phyloP scores from a whole-genome alignment of 345 rosid genomes.

The Physaria fendleri region DNA sequence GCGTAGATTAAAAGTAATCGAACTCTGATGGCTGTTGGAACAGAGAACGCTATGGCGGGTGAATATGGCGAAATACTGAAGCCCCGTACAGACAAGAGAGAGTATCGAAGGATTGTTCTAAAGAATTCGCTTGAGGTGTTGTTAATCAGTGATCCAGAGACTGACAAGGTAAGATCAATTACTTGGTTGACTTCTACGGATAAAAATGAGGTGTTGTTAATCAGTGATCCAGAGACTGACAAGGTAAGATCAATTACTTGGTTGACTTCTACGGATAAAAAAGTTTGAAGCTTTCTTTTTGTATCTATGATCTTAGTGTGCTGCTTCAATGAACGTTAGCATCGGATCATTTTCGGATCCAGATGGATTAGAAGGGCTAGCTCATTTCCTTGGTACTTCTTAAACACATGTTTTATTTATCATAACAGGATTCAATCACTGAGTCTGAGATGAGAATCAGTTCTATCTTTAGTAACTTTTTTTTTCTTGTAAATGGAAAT shows the following conservation, averaged over 20 bases:
- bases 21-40: conserved; percentile 39
- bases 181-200: not conserved
- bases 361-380: conserved; percentile 79
- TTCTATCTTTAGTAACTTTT: not conserved
- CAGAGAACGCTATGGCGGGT: conserved; percentile 9
- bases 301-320: conserved; percentile 46
- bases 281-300: not conserved
- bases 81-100: conserved; percentile 68
- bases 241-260: conserved; percentile 35
- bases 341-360: conserved; percentile 80
- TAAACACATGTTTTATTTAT: too few relatives aligned
- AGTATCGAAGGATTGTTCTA: conserved; percentile 58
- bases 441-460: not conserved
- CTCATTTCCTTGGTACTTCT: conserved; percentile 70
- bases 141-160: conserved; percentile 73
- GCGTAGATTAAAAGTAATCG: not conserved
- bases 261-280: not conserved
- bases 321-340: conserved; percentile 79
- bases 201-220: conserved; percentile 37
- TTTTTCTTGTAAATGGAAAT: not conserved
- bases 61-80: conserved; percentile 41
- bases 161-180: conserved; percentile 53
- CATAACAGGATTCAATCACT: not conserved
- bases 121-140: conserved; percentile 64
- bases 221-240: conserved; percentile 78